Evolutionary conservation across 225 moss, liverwort and hornwort species (phyloP).

Genomic region (Straminergon stramineum): DNA sequence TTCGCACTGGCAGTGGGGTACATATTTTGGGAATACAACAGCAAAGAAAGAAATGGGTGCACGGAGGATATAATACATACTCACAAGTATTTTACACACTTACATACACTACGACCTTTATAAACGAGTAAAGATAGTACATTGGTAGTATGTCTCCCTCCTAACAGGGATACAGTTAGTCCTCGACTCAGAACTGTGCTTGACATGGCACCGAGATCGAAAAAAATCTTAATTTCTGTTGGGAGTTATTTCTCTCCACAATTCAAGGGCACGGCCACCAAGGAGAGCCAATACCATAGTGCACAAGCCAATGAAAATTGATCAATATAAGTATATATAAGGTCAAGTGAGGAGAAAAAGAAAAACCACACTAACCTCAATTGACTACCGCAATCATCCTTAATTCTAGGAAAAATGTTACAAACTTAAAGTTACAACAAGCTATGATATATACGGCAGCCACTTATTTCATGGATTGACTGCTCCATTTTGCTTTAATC

Average conservation of each 20-base stretch:
- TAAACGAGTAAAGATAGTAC: background rate
- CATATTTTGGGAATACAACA: background rate
- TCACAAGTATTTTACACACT: background rate
- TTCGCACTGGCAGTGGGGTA: no score
- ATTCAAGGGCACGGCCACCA: background rate
- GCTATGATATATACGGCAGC: background rate
- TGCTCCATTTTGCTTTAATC: background rate
- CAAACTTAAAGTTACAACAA: background rate
- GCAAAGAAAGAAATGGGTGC: background rate
- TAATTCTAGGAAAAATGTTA: background rate
- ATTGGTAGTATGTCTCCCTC: background rate
- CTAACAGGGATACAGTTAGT: background rate
- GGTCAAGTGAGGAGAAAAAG: background rate
- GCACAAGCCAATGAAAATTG: background rate
- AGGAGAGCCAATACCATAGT: background rate
- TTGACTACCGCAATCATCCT: background rate
- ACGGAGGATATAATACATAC: background rate
- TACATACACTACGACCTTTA: background rate
- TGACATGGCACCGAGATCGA: background rate
- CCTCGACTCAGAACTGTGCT: background rate
- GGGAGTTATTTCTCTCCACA: background rate
- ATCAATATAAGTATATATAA: background rate
- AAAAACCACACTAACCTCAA: background rate
- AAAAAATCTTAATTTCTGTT: background rate
- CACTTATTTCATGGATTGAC: slow-evolving; percentile 10